Evolutionary conservation across 2,329 filamentous ascomycete species (phyloP).

Genomic region (Neopestalotiopsis sp.): DNA sequence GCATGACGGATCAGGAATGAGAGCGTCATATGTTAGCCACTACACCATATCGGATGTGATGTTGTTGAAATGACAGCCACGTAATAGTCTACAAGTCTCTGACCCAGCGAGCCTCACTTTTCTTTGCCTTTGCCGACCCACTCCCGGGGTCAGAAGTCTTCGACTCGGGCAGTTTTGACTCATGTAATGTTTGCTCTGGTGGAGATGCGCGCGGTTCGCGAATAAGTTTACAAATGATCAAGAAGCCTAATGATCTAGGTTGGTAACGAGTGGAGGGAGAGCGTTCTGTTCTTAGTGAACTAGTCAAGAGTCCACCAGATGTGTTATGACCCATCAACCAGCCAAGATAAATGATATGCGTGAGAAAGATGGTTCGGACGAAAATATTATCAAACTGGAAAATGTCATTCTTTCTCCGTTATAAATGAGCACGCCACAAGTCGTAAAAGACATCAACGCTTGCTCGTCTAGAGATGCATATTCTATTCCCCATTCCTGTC

Average conservation of each 20-base stretch:
- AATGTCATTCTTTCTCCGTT: neutral
- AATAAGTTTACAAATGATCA: neutral
- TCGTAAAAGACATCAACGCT: neutral
- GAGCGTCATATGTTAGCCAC: conserved; percentile 8
- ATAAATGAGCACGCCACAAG: neutral
- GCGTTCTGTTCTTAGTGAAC: neutral
- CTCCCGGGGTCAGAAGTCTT: neutral
- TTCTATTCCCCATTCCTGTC: neutral
- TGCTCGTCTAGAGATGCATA: neutral
- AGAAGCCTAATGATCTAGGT: neutral
- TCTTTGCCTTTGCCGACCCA: neutral
- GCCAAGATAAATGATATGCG: neutral
- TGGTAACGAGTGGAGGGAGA: neutral
- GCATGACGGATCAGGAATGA: conserved; percentile 27
- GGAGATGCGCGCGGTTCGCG: neutral
- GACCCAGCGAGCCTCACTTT: neutral
- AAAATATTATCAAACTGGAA: too few relatives aligned
- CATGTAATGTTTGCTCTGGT: neutral
- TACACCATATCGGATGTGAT: conserved; percentile 7
- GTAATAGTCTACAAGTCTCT: neutral
- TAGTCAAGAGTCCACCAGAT: neutral
- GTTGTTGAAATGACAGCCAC: neutral
- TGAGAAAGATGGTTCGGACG: neutral
- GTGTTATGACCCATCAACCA: neutral
- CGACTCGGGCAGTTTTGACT: neutral